Evolutionary conservation across 2,329 filamentous ascomycete genomes (phyloP), one percentile per base, ranked within the genome.

Genomic region (Nothopassalora personata): DNA sequence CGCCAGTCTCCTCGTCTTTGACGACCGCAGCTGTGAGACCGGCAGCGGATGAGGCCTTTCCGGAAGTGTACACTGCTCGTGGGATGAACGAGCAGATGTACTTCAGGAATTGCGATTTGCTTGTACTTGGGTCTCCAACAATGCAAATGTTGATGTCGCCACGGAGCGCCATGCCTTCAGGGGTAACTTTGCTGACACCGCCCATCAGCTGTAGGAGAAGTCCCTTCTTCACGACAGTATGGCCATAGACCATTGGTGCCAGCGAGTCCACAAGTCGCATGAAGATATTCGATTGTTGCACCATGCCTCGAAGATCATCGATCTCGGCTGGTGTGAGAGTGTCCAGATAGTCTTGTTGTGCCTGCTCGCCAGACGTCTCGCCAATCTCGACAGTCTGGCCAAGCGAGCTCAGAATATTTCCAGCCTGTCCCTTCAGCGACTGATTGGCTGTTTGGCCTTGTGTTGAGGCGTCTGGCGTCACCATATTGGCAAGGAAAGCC

Each of bases 61-160:
- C 94, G 59, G 91, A 97, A 27, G 94, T 99, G 75, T 99, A 99
- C 49, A 99, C 92, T 15, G 94, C 91, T 45, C 94, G 89, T 27
- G 94, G 94, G n/a, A 96, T 86, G 72, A 99, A 92, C 28, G 90
- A 94, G 80, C 92, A 96, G 64, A 99, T 89, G 71, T 99, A 99
- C 78, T 97, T 97, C 68, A 99, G 79, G 75, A 99, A 99, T 69
- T 99, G 94, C 33, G 92, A 97, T 75, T 99, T 99, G 65, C 91
- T 96, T 1, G 94, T 99, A 10, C 90, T 96, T 0, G 94, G 94
- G 72, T 99, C 94, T 60, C 94, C 94, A 59, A 99, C 94, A 67
- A 99, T 90, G 75, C 94, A 99, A 63, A 99, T 96, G 77, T 99
- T 99, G 80, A 99, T 92, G 72, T 99, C 94, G 66, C 94, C 94